Conservation (phyloP, 257 asterid species). For the Capsicum pubescens region DNA sequence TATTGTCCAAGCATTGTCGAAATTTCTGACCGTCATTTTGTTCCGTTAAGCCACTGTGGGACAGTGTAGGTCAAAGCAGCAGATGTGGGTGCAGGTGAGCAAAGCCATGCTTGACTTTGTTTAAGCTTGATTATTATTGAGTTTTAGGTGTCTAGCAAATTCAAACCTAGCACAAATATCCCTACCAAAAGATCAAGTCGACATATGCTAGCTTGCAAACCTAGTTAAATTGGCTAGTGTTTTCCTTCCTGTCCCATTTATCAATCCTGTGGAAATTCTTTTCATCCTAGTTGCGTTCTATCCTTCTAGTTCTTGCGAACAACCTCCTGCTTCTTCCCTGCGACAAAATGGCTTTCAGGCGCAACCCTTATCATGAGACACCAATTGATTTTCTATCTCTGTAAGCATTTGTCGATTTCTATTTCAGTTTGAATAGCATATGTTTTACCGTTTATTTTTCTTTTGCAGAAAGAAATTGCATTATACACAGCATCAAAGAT, state of each 20-base stretch:
- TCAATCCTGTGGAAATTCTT: conserved; percentile 1
- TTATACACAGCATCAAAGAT: conserved; percentile 93
- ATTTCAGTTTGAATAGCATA: background rate
- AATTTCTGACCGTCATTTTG: background rate
- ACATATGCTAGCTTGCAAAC: conserved; percentile 5
- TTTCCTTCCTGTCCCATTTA: background rate
- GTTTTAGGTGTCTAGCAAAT: background rate
- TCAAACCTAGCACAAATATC: conserved; percentile 22
- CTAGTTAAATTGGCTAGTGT: conserved; percentile 16
- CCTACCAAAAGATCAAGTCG: conserved; percentile 10
- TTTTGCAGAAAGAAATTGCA: conserved; percentile 97
- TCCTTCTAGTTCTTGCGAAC: conserved; percentile 13
- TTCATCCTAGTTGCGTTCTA: conserved; percentile 18
- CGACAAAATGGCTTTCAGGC: conserved; percentile 5
- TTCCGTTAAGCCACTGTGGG: conserved; percentile 1
- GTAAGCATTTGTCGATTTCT: background rate
- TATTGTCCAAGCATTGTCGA: background rate
- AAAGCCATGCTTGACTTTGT: background rate
- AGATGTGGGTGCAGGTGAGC: background rate
- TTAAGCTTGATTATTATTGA: conserved; percentile 15
- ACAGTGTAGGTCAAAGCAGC: background rate
- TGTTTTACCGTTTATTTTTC: conserved; percentile 32
- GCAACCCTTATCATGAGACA: conserved; percentile 3
- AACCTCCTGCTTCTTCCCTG: conserved; percentile 12
- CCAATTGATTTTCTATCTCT: conserved; percentile 23